These are phyloP conservation scores for Penicillium sp. DNA, from an alignment of 2,329 filamentous ascomycete genomes.

Conservation along the genomic window DNA sequence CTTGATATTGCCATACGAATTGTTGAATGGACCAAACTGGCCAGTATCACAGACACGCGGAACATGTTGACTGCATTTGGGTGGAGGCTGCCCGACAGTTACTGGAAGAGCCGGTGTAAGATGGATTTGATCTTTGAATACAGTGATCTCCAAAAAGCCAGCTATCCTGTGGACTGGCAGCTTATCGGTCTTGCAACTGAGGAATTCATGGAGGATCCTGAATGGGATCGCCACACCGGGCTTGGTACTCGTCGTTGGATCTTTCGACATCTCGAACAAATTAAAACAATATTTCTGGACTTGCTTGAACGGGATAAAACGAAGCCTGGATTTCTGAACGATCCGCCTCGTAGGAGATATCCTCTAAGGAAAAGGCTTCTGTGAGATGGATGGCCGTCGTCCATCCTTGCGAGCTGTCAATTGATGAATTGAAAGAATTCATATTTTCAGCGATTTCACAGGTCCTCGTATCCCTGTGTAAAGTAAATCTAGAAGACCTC, in stretches of 20 bases:
- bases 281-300: conserved; percentile 5
- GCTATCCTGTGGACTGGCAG: conserved; percentile 14
- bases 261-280: conserved; percentile 2
- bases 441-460: too few species aligned
- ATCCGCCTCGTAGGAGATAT: background rate
- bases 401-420: too few species aligned
- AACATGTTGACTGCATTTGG: conserved; percentile 14
- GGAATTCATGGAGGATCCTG: conserved; percentile 10
- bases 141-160: background rate
- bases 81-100: conserved; percentile 10
- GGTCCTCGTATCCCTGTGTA: too few species aligned
- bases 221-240: conserved; percentile 2
- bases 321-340: background rate
- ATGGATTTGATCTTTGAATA: too few species aligned
- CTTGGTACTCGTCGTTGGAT: conserved; percentile 13
- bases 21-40: conserved; percentile 8
- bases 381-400: too few species aligned
- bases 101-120: background rate
- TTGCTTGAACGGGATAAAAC: conserved; percentile 9
- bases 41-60: conserved; percentile 7
- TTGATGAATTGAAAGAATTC: too few species aligned
- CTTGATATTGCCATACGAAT: conserved; percentile 10
- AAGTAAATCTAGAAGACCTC: too few species aligned
- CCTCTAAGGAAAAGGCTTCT: background rate
- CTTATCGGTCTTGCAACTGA: conserved; percentile 12